Evolutionary conservation across 78 protist genomes (phyloP), one percentile per base, ranked within the genome.

Genomic region (Bodo saltans): DNA sequence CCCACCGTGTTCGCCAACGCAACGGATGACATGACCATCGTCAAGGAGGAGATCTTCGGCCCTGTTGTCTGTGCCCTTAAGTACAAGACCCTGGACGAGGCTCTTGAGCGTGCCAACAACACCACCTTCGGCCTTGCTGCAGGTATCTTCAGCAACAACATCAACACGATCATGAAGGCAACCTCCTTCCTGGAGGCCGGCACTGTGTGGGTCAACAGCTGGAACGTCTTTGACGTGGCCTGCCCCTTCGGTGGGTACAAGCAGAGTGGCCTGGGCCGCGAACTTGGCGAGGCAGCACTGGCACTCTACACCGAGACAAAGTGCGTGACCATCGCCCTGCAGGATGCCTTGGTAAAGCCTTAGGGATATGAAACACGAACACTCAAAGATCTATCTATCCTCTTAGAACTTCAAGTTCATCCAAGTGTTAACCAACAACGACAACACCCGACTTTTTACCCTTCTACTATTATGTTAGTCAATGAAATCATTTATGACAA

Each of bases 11-110:
- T 92, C 76, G 2, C 38, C 29, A 79, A 85, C 79, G 87, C 85
- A 29, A 29, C 1, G 25, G 74, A 82, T 37, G 84, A 74, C 52
- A 85, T 70, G 78, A 1, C 38, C 28, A 78, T 87, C 41, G 91
- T 74, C 32, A 86, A 21, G 3, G 93, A 92, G 81, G 94, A 93
- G 81, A 89, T 91, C 78, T 93, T 93, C 73, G 95, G 95, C 30
- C 95, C 95, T 25, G 92, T 92, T 21, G 4, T 90, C 78, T 0
- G 76, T n/a, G 38, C 82, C 69, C 2, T 72, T 39, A 70, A 11
- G 17, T 92, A 75, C 86, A 21, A 30, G 35, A 35, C 29, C 53
- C 70, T 73, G 3, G 87, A 71, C 25, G 91, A 92, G 39, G 93
- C 86, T 0, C 21, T 87, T 53, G 32, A 52, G 40, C 33, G 91